Percentiles rank a stretch among this genome's conserved stretches.
Evolutionary conservation across 1,284 basidiomycete genomes (phyloP).

Genomic region (Uromyces viciae-fabae): DNA sequence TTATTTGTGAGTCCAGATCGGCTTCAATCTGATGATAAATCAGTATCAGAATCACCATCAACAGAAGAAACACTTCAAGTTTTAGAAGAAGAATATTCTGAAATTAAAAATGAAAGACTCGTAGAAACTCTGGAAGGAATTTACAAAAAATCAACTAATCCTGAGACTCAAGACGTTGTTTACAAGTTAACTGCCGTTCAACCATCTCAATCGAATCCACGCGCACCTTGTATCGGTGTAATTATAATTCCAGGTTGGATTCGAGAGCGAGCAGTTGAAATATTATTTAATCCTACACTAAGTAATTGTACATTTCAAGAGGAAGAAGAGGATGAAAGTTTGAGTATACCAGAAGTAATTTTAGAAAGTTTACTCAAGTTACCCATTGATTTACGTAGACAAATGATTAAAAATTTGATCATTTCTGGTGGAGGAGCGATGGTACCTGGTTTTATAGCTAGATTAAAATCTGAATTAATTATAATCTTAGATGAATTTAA

Average conservation of each 20-base stretch:
- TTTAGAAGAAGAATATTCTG: neutral
- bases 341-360: neutral
- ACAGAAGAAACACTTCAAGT: neutral
- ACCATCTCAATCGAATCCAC: constrained; percentile 10
- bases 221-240: constrained; percentile 59
- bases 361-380: constrained; percentile 59
- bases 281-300: constrained; percentile 71
- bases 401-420: constrained; percentile 73
- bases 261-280: constrained; percentile 80
- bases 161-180: constrained; percentile 44
- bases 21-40: constrained; percentile 9
- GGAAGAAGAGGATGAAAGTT: constrained; percentile 65
- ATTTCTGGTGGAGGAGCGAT: constrained; percentile 83
- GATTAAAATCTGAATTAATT: constrained; percentile 69
- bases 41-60: constrained; percentile 22
- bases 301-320: constrained; percentile 67
- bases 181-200: constrained; percentile 39
- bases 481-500: neutral
- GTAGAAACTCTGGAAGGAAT: constrained; percentile 1
- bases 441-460: constrained; percentile 84
- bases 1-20: constrained; percentile 53
- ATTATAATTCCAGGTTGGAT: constrained; percentile 90
- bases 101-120: constrained; percentile 35
- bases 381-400: constrained; percentile 79
- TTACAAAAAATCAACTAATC: constrained; percentile 35